Evolutionary conservation across 2,329 filamentous ascomycete species (phyloP).

Genomic region (Talaromyces sp.): DNA sequence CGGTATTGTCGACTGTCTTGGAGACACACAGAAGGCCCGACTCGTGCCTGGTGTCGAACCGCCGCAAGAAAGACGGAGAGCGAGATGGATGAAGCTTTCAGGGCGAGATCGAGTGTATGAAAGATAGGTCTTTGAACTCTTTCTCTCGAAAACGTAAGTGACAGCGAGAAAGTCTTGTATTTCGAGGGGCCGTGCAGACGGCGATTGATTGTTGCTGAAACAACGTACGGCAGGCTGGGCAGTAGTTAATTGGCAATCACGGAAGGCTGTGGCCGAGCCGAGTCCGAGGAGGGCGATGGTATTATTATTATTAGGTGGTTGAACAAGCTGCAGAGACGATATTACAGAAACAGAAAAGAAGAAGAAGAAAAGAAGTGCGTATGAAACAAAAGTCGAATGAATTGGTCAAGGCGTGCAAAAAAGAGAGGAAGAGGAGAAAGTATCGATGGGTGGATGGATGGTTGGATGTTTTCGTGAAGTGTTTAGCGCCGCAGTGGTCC

Average conservation of each 20-base stretch:
- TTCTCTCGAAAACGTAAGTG: neutral
- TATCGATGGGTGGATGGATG: neutral
- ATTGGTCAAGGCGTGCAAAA: neutral
- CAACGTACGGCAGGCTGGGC: neutral
- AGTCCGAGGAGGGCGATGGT: neutral
- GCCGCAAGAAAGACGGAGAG: conserved; percentile 2
- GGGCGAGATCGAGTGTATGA: neutral
- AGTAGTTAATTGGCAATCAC: neutral
- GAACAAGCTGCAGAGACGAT: neutral
- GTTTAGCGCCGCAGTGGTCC: conserved; percentile 9
- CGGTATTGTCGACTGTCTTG: neutral
- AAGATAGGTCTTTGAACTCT: neutral
- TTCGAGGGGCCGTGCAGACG: neutral
- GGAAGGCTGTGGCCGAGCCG: conserved; percentile 5
- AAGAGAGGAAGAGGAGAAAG: conserved; percentile 5
- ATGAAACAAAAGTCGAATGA: neutral
- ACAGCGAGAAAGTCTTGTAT: neutral
- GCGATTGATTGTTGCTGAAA: conserved; percentile 1
- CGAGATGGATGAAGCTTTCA: neutral
- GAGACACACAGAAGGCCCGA: conserved; percentile 6
- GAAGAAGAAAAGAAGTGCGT: neutral
- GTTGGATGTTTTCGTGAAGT: conserved; percentile 8
- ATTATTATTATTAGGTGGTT: neutral
- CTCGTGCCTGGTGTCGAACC: conserved; percentile 6
- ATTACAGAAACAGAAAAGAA: neutral